Conservation (phyloP, 495 filamentous ascomycete species). For the Penicillium daleae region DNA sequence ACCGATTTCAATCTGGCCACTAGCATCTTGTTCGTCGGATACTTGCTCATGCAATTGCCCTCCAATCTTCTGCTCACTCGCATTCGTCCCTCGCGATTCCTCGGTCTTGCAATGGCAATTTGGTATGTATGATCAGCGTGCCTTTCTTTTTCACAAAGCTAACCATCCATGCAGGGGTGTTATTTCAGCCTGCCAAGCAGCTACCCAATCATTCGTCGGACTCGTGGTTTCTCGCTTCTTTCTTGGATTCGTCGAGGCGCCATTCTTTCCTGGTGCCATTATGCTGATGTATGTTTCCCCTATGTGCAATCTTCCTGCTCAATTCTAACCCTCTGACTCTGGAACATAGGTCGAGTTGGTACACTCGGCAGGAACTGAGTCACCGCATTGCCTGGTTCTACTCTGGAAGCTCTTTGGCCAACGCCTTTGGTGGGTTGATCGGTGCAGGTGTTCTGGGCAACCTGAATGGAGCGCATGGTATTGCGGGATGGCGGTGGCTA, state of each 20-base stretch:
- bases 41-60: slow-evolving; percentile 61
- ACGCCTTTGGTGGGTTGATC: slow-evolving; percentile 66
- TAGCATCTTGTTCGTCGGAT: slow-evolving; percentile 73
- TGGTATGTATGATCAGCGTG: slow-evolving; percentile 46
- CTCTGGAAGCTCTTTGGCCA: slow-evolving; percentile 63
- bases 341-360: slow-evolving; percentile 46
- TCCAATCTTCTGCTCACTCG: slow-evolving; percentile 63
- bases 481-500: slow-evolving; percentile 69
- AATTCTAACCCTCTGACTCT: neutral
- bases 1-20: slow-evolving; percentile 60
- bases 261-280: slow-evolving; percentile 51
- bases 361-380: slow-evolving; percentile 53
- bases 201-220: slow-evolving; percentile 57
- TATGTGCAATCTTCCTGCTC: neutral
- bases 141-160: slow-evolving; percentile 56
- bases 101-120: slow-evolving; percentile 35
- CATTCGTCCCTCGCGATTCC: slow-evolving; percentile 37
- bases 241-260: slow-evolving; percentile 64
- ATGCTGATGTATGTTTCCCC: slow-evolving; percentile 37
- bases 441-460: slow-evolving; percentile 54
- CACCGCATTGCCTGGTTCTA: slow-evolving; percentile 62
- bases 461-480: slow-evolving; percentile 51
- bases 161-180: slow-evolving; percentile 53
- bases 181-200: slow-evolving; percentile 66
- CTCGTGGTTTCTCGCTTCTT: slow-evolving; percentile 69